phyloP scores from a whole-genome alignment of 2,329 filamentous ascomycete genomes.

The Colletotrichum liaoningense region DNA sequence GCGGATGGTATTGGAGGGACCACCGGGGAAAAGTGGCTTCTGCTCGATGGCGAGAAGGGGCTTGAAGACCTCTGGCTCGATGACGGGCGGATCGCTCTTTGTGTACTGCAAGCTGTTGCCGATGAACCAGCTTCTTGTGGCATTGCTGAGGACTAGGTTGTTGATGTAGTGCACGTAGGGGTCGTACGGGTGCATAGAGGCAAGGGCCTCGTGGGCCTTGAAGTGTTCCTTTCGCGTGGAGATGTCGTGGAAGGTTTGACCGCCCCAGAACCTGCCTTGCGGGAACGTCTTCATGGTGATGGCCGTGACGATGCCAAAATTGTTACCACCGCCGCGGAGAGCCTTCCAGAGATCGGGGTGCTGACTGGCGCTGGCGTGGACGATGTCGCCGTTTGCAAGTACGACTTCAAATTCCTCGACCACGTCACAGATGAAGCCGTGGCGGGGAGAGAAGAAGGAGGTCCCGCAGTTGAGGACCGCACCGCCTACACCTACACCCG shows the following conservation, averaged over 20 bases:
- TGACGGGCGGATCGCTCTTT: background rate
- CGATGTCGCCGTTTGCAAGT: slow-evolving; percentile 51
- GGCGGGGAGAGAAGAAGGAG: slow-evolving; percentile 20
- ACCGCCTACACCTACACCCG: slow-evolving; percentile 53
- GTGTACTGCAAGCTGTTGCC: slow-evolving; percentile 25
- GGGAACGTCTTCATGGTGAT: background rate
- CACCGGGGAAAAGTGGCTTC: background rate
- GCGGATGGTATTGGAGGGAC: slow-evolving; percentile 10
- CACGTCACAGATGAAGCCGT: slow-evolving; percentile 22
- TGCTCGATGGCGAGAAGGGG: background rate
- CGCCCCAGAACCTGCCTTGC: slow-evolving; percentile 20
- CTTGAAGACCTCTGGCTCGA: background rate
- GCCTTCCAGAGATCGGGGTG: slow-evolving; percentile 56
- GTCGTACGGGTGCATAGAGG: slow-evolving; percentile 1
- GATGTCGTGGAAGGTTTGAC: slow-evolving; percentile 20
- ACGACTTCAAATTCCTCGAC: slow-evolving; percentile 41
- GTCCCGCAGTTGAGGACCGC: slow-evolving; percentile 22
- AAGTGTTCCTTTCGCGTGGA: slow-evolving; percentile 10
- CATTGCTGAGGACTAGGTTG: slow-evolving; percentile 19
- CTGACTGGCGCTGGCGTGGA: slow-evolving; percentile 48
- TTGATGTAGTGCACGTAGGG: slow-evolving; percentile 23
- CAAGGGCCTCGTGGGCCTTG: slow-evolving; percentile 4
- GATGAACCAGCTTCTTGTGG: slow-evolving; percentile 10
- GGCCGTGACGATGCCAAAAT: slow-evolving; percentile 52
- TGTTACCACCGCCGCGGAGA: slow-evolving; percentile 57